Evolutionary conservation across 2,329 filamentous ascomycete genomes (phyloP).

Genomic region (Curvularia lunata): DNA sequence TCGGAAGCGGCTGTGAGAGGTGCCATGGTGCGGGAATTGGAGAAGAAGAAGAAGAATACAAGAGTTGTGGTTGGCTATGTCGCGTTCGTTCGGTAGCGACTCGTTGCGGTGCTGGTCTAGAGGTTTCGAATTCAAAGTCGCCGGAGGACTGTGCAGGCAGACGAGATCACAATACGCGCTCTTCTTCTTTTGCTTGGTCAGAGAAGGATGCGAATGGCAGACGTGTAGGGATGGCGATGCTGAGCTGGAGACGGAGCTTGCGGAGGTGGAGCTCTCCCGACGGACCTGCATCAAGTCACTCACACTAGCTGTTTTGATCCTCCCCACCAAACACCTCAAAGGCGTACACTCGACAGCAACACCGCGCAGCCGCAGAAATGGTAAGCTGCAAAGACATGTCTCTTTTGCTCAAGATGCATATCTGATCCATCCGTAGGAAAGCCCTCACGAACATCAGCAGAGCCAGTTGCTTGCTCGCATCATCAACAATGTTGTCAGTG

Average conservation of each 20-base stretch:
- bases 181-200: not conserved
- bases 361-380: constrained; percentile 26
- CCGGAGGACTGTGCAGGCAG: not conserved
- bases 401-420: constrained; percentile 4
- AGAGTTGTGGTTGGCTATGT: not conserved
- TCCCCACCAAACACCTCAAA: constrained; percentile 33
- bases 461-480: constrained; percentile 91
- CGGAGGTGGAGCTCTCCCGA: constrained; percentile 30
- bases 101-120: constrained; percentile 9
- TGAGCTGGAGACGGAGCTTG: constrained; percentile 23
- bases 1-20: constrained; percentile 73
- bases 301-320: constrained; percentile 36
- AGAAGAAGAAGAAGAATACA: not conserved
- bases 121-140: not conserved
- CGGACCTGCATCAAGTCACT: constrained; percentile 19
- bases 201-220: not conserved
- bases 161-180: not conserved
- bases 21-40: constrained; percentile 53
- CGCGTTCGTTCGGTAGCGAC: not conserved
- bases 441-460: constrained; percentile 97
- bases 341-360: constrained; percentile 21
- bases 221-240: constrained; percentile 7
- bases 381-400: constrained; percentile 20
- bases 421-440: constrained; percentile 66
- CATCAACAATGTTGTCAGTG: constrained; percentile 91